Evolutionary conservation across 371 early-diverging fungal genomes (phyloP).

Genomic region (Umbelopsis sp.): DNA sequence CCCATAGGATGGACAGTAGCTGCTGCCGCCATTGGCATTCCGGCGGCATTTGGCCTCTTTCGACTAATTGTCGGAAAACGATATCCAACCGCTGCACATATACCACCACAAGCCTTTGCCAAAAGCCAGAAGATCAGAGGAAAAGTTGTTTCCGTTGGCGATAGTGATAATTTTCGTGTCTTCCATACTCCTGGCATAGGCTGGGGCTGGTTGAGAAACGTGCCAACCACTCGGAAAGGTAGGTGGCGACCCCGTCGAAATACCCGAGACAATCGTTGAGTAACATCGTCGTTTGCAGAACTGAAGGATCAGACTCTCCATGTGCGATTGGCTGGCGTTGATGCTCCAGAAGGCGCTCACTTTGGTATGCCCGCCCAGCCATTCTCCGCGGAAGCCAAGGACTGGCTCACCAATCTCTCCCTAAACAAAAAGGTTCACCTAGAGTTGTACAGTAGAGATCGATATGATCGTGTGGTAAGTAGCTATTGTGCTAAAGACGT

Average conservation of each 20-base stretch:
- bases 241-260: too few relatives aligned
- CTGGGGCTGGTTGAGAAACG: constrained; percentile 57
- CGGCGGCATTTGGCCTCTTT: constrained; percentile 1
- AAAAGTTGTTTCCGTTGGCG: constrained; percentile 59
- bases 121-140: constrained; percentile 43
- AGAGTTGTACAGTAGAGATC: constrained; percentile 61
- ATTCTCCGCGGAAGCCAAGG: constrained; percentile 61
- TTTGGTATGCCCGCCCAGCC: constrained; percentile 81
- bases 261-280: too few relatives aligned
- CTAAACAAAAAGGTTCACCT: constrained; percentile 56
- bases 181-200: constrained; percentile 68
- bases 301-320: constrained; percentile 64
- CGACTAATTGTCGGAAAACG: constrained; percentile 35
- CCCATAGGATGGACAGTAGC: constrained; percentile 6
- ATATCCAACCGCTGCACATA: constrained; percentile 51
- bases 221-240: constrained; percentile 53
- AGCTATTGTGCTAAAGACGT: background rate
- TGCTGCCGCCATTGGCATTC: background rate
- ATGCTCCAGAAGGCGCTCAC: constrained; percentile 78
- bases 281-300: constrained; percentile 28
- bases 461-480: constrained; percentile 71
- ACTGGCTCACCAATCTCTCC: constrained; percentile 54
- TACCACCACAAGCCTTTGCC: constrained; percentile 53
- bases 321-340: constrained; percentile 76
- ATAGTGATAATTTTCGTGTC: constrained; percentile 65